Percentiles rank a stretch among this genome's conserved stretches.
Evolutionary conservation across 2,329 filamentous ascomycete species (phyloP).

Genomic region (Acrodontium crateriforme): DNA sequence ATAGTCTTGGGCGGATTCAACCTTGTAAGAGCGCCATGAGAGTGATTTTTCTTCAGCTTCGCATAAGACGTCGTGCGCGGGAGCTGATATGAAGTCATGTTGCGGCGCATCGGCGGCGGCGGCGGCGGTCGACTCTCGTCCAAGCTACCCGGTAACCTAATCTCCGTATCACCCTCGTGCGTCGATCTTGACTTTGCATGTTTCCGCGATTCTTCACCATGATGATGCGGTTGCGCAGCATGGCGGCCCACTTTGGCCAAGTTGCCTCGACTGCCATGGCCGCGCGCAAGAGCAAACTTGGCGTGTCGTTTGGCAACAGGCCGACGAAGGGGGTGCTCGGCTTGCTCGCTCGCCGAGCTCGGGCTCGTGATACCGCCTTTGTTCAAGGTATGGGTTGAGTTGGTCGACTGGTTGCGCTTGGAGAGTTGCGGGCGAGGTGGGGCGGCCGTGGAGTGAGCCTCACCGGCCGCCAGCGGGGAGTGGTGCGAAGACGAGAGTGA

Average conservation of each 20-base stretch:
- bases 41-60: constrained; percentile 27
- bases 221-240: constrained; percentile 3
- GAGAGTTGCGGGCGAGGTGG: no score
- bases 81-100: constrained; percentile 19
- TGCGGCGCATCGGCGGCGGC: constrained; percentile 17
- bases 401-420: constrained; percentile 19
- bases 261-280: constrained; percentile 20
- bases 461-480: no score
- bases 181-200: constrained; percentile 11
- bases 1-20: constrained; percentile 26
- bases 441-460: no score
- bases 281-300: constrained; percentile 19
- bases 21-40: constrained; percentile 32
- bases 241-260: constrained; percentile 16
- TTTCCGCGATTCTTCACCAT: constrained; percentile 10
- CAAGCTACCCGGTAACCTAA: constrained; percentile 20
- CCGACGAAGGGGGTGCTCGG: constrained; percentile 11
- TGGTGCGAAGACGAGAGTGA: no score
- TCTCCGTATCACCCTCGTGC: constrained; percentile 22
- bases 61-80: constrained; percentile 16
- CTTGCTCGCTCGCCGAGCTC: constrained; percentile 12
- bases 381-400: no score
- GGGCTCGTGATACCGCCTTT: constrained; percentile 16
- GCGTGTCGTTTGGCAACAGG: constrained; percentile 14
- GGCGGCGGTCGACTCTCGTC: constrained; percentile 16